A percentile compares a stretch with the other conserved stretches of the same genome.
Conservation (phyloP, 1,139 yeast genomes). For the Candida dubliniensis region DNA sequence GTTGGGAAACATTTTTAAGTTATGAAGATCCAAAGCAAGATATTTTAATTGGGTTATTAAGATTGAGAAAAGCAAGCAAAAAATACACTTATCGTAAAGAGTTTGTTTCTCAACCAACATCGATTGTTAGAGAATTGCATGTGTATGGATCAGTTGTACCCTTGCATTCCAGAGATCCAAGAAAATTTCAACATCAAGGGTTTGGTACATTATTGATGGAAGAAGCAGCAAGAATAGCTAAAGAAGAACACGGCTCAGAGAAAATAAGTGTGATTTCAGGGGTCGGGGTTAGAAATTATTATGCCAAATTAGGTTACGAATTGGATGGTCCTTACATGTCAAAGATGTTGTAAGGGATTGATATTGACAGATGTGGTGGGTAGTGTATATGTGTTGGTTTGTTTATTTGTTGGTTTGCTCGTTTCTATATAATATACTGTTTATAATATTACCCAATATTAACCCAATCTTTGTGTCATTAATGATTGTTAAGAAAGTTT, state of each 20-base stretch:
- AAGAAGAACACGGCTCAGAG: conserved; percentile 89
- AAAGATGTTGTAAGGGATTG: conserved; percentile 12
- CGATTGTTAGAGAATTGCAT: conserved; percentile 92
- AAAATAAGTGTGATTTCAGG: conserved; percentile 95
- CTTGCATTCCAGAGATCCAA: conserved; percentile 93
- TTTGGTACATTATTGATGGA: conserved; percentile 97
- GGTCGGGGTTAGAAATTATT: conserved; percentile 96
- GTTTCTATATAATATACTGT: neutral
- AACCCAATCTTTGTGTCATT: neutral
- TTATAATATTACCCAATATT: neutral
- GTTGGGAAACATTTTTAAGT: conserved; percentile 96
- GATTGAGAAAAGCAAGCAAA: conserved; percentile 87
- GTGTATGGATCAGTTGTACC: conserved; percentile 99
- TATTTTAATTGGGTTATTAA: conserved; percentile 83
- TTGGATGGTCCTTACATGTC: conserved; percentile 98
- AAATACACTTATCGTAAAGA: conserved; percentile 91
- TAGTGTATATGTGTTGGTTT: neutral
- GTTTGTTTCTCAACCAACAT: conserved; percentile 78
- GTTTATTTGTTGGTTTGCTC: neutral
- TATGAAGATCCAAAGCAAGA: conserved; percentile 98
- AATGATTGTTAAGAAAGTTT: conserved; percentile 14
- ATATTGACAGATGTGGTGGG: neutral
- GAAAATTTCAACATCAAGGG: conserved; percentile 98
- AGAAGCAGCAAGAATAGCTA: conserved; percentile 94
- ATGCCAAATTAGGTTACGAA: conserved; percentile 85